Evolutionary conservation across 2,329 filamentous ascomycete genomes (phyloP).

Genomic region (Elsinoe arachidis): DNA sequence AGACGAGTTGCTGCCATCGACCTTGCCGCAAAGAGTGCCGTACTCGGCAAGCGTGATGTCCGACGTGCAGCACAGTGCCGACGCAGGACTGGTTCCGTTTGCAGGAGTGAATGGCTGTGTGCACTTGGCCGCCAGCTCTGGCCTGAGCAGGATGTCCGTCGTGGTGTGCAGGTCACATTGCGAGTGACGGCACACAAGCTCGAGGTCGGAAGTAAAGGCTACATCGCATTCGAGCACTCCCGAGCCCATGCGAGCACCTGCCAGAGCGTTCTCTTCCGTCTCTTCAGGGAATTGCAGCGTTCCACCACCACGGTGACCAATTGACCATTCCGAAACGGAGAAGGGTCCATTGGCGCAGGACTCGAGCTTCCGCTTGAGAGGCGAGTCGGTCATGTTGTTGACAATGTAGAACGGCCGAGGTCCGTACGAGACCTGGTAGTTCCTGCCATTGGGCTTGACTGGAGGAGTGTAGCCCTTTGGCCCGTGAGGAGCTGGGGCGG

Average conservation of each 20-base stretch:
- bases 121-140: slow-evolving; percentile 57
- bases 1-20: slow-evolving; percentile 43
- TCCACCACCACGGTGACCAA: slow-evolving; percentile 53
- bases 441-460: slow-evolving; percentile 16
- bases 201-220: slow-evolving; percentile 54
- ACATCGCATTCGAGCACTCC: slow-evolving; percentile 58
- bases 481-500: neutral
- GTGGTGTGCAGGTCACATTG: slow-evolving; percentile 62
- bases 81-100: slow-evolving; percentile 33
- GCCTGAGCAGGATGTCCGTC: slow-evolving; percentile 55
- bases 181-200: slow-evolving; percentile 60
- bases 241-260: slow-evolving; percentile 58
- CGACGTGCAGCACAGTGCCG: slow-evolving; percentile 60
- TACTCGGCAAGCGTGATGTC: slow-evolving; percentile 62
- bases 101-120: slow-evolving; percentile 53
- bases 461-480: neutral
- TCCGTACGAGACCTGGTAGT: slow-evolving; percentile 46
- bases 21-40: slow-evolving; percentile 60
- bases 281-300: slow-evolving; percentile 58
- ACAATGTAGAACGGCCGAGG: slow-evolving; percentile 58
- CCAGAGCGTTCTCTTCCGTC: slow-evolving; percentile 48
- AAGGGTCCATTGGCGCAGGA: slow-evolving; percentile 50
- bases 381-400: slow-evolving; percentile 52
- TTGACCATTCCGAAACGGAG: slow-evolving; percentile 47
- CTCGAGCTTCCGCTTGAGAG: slow-evolving; percentile 51